A percentile compares a stretch with the other conserved stretches of the same genome.
phyloP scores from a whole-genome alignment of 257 asterid genomes.

The Rhazya stricta region DNA sequence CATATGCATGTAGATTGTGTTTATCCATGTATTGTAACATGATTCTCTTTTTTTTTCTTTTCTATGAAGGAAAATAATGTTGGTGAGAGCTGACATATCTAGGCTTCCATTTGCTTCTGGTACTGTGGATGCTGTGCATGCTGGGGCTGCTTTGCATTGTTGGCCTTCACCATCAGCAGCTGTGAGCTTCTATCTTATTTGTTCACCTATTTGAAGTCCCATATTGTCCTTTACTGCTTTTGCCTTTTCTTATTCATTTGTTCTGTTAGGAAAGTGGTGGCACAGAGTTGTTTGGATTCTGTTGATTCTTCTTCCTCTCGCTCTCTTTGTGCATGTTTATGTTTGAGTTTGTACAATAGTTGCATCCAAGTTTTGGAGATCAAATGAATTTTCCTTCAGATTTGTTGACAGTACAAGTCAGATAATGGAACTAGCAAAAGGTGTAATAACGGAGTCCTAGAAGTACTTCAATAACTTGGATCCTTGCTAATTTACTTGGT shows the following conservation, averaged over 20 bases:
- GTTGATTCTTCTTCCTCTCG: not conserved
- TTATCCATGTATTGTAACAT: not conserved
- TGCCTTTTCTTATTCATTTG: not conserved
- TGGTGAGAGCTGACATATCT: slow-evolving; percentile 81
- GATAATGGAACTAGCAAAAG: not conserved
- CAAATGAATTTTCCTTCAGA: not conserved
- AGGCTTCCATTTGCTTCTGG: slow-evolving; percentile 79
- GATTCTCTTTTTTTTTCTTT: slow-evolving; percentile 18
- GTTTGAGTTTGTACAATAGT: not conserved
- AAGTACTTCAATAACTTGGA: not conserved
- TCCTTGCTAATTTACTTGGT: not conserved
- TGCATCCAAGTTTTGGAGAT: not conserved
- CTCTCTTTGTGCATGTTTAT: not conserved
- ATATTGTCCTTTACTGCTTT: not conserved
- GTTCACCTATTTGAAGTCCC: not conserved
- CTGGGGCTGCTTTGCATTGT: slow-evolving; percentile 94
- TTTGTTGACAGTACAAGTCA: not conserved
- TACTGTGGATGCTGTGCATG: slow-evolving; percentile 76
- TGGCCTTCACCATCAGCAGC: slow-evolving; percentile 93
- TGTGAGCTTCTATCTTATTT: slow-evolving; percentile 33
- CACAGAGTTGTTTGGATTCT: not conserved
- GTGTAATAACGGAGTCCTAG: not conserved
- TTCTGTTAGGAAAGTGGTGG: not conserved
- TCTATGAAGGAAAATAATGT: slow-evolving; percentile 57
- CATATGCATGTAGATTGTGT: not conserved